Conservation (phyloP, 2,329 filamentous ascomycete genomes). For the Helotiales sp. region DNA sequence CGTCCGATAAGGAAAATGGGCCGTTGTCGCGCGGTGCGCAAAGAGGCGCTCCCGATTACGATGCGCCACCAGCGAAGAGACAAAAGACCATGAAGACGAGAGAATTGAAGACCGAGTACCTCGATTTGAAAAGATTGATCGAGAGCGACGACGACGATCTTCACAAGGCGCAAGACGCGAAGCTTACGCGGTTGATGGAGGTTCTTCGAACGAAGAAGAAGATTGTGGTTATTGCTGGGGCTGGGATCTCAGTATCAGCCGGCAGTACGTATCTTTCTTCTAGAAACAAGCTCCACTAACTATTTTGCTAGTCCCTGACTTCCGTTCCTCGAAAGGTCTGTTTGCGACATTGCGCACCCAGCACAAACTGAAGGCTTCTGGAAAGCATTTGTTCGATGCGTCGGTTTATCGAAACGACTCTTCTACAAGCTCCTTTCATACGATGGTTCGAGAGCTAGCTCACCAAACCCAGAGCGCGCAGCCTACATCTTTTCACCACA, state of each 20-base stretch:
- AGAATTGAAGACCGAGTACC: slow-evolving; percentile 76
- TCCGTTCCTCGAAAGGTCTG: slow-evolving; percentile 86
- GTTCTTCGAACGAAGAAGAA: slow-evolving; percentile 87
- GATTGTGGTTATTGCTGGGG: slow-evolving; percentile 94
- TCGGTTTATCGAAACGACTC: slow-evolving; percentile 93
- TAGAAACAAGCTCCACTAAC: slow-evolving; percentile 17
- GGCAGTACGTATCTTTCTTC: slow-evolving; percentile 63
- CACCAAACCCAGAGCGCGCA: slow-evolving; percentile 73
- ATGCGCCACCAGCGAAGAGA: slow-evolving; percentile 74
- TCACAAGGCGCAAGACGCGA: slow-evolving; percentile 54
- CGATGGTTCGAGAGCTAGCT: slow-evolving; percentile 90
- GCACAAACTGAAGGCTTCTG: slow-evolving; percentile 89
- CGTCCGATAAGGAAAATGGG: slow-evolving; percentile 25
- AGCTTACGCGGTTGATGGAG: slow-evolving; percentile 70
- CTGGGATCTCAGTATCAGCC: slow-evolving; percentile 94
- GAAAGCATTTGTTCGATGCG: slow-evolving; percentile 94
- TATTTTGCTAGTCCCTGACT: slow-evolving; percentile 73
- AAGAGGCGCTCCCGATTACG: slow-evolving; percentile 34
- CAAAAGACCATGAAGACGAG: slow-evolving; percentile 64
- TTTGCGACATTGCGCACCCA: slow-evolving; percentile 84
- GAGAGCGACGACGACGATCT: slow-evolving; percentile 47
- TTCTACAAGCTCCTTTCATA: slow-evolving; percentile 88
- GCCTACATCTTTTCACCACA: slow-evolving; percentile 88
- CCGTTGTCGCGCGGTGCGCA: slow-evolving; percentile 24
- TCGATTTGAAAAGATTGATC: slow-evolving; percentile 64